Conservation (phyloP, 179 eudicot genomes). For the Beta corolliflora region DNA sequence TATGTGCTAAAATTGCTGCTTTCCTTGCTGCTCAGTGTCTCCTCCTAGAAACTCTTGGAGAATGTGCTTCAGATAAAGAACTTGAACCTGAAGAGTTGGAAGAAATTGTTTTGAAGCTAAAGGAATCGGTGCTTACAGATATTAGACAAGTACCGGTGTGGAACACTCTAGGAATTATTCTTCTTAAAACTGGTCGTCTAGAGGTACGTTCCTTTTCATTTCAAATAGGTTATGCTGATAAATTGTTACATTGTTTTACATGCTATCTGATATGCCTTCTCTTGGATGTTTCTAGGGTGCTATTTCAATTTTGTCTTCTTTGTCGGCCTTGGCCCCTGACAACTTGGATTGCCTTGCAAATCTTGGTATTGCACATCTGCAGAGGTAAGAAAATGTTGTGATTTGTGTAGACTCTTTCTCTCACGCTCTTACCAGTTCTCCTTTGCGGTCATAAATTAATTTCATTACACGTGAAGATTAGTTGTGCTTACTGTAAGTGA, state of each 20-base stretch:
- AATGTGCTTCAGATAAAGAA: slow-evolving; percentile 59
- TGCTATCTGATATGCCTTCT: slow-evolving; percentile 27
- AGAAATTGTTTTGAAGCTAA: slow-evolving; percentile 67
- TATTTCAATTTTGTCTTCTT: slow-evolving; percentile 71
- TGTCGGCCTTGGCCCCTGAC: slow-evolving; percentile 66
- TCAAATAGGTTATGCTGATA: neutral
- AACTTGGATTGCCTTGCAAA: slow-evolving; percentile 94
- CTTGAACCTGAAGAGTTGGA: slow-evolving; percentile 77
- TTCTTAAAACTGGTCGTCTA: slow-evolving; percentile 77
- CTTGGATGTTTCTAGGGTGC: slow-evolving; percentile 62
- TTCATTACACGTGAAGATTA: neutral
- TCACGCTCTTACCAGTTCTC: neutral
- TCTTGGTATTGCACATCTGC: slow-evolving; percentile 92
- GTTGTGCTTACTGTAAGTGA: neutral
- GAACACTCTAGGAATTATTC: slow-evolving; percentile 86
- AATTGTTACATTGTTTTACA: slow-evolving; percentile 3
- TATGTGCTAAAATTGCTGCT: slow-evolving; percentile 19
- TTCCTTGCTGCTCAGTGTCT: slow-evolving; percentile 60
- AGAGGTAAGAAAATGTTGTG: slow-evolving; percentile 52
- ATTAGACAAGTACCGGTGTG: slow-evolving; percentile 88
- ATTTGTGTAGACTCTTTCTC: neutral
- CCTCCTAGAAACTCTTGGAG: slow-evolving; percentile 78
- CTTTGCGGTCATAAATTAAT: neutral
- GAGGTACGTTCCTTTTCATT: slow-evolving; percentile 51
- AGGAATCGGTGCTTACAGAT: slow-evolving; percentile 76